Conservation (phyloP, 2,329 filamentous ascomycete genomes). For the Colletotrichum euphorbiae region DNA sequence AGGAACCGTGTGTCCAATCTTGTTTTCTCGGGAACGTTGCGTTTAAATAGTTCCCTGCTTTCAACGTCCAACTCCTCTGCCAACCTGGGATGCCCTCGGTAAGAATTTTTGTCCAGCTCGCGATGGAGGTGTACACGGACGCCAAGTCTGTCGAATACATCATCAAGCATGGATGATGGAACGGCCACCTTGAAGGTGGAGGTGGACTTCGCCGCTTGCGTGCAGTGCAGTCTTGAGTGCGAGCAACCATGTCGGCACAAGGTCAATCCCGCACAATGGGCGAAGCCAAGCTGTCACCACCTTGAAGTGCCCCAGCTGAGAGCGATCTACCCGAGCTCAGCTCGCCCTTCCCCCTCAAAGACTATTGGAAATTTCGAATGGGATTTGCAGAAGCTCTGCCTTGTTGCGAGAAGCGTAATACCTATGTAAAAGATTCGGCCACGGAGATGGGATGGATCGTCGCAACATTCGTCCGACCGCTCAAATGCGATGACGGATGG, state of each 20-base stretch:
- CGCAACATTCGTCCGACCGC: not conserved
- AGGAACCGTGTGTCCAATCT: constrained; percentile 12
- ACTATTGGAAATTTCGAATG: constrained; percentile 3
- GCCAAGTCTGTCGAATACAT: constrained; percentile 32
- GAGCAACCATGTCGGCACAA: constrained; percentile 29
- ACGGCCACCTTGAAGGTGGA: constrained; percentile 2
- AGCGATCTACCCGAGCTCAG: not conserved
- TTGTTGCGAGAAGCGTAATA: not conserved
- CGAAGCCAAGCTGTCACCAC: constrained; percentile 31
- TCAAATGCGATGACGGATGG: not conserved
- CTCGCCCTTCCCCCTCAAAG: not conserved
- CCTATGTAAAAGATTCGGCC: not conserved
- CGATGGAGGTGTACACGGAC: constrained; percentile 30
- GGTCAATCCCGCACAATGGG: constrained; percentile 18
- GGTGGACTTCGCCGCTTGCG: constrained; percentile 33
- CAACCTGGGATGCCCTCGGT: constrained; percentile 30
- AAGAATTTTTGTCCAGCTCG: not conserved
- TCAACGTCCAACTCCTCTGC: not conserved
- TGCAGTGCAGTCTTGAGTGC: constrained; percentile 12
- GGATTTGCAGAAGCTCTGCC: not conserved
- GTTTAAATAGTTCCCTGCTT: constrained; percentile 23
- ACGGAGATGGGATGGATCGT: not conserved
- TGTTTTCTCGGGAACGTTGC: constrained; percentile 5
- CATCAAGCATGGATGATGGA: constrained; percentile 26
- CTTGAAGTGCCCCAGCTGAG: not conserved